These are phyloP conservation scores for Lentinula detonsa DNA, from an alignment of 768 basidiomycete genomes.

Conservation along the genomic window DNA sequence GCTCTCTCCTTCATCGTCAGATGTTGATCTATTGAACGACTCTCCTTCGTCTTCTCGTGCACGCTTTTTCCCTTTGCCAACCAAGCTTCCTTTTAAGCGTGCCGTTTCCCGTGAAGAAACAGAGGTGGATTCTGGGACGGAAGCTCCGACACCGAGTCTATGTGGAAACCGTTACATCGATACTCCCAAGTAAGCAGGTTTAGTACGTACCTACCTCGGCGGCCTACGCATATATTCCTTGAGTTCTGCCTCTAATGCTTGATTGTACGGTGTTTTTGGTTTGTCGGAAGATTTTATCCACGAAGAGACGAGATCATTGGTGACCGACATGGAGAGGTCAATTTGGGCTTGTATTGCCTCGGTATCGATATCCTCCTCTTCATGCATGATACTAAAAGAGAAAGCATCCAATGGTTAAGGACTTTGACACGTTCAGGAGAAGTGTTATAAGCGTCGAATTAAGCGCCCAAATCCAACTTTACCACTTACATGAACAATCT, in stretches of 20 bases:
- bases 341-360: conserved; percentile 78
- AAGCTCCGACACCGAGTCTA: conserved; percentile 74
- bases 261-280: conserved; percentile 23
- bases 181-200: conserved; percentile 3
- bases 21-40: conserved; percentile 13
- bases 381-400: conserved; percentile 8
- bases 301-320: conserved; percentile 66
- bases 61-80: conserved; percentile 44
- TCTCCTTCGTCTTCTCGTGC: conserved; percentile 33
- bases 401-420: neutral
- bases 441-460: neutral
- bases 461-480: neutral
- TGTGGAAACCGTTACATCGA: conserved; percentile 6
- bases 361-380: conserved; percentile 55
- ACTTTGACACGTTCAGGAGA: neutral
- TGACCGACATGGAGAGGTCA: conserved; percentile 73
- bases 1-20: conserved; percentile 53
- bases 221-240: conserved; percentile 66
- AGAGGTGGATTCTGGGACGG: conserved; percentile 42
- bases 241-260: conserved; percentile 47
- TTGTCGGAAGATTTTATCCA: conserved; percentile 62
- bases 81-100: conserved; percentile 55
- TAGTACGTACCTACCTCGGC: conserved; percentile 46
- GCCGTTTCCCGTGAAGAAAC: conserved; percentile 47
- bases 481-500: conserved; percentile 17